Conservation (phyloP, 1,284 basidiomycete species). For the Cystobasidiaceae sp. region DNA sequence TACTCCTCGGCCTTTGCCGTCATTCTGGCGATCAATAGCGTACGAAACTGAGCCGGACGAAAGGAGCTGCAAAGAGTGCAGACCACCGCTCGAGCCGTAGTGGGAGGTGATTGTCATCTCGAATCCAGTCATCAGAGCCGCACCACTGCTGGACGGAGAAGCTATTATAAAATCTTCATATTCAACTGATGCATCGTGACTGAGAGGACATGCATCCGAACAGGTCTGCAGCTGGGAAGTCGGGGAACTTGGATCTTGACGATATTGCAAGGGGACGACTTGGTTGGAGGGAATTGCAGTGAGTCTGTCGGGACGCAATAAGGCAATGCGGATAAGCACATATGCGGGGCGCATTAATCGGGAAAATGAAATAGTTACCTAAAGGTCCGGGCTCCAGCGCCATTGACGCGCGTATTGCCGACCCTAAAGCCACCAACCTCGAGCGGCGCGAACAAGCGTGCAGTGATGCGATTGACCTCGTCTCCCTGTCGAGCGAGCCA, state of each 20-base stretch:
- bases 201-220: slow-evolving; percentile 46
- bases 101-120: slow-evolving; percentile 73
- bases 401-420: slow-evolving; percentile 78
- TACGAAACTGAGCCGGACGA: slow-evolving; percentile 72
- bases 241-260: slow-evolving; percentile 37
- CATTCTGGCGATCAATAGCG: slow-evolving; percentile 57
- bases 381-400: slow-evolving; percentile 77
- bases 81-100: slow-evolving; percentile 69
- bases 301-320: slow-evolving; percentile 31
- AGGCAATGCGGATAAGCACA: background rate
- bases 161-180: slow-evolving; percentile 86
- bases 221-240: slow-evolving; percentile 43
- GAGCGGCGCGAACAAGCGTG: slow-evolving; percentile 66
- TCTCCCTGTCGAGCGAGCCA: slow-evolving; percentile 77
- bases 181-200: slow-evolving; percentile 56
- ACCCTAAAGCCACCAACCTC: slow-evolving; percentile 74
- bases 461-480: slow-evolving; percentile 62
- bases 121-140: slow-evolving; percentile 68
- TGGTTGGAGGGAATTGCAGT: slow-evolving; percentile 42
- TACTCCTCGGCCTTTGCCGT: slow-evolving; percentile 46
- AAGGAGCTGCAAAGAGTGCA: slow-evolving; percentile 83
- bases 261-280: slow-evolving; percentile 40
- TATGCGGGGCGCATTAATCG: background rate
- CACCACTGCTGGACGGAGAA: slow-evolving; percentile 42
- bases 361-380: slow-evolving; percentile 54